Percentiles rank a stretch among this genome's conserved stretches.
phyloP scores from a whole-genome alignment of 1,284 basidiomycete species.

The Trichosporon sp. region DNA sequence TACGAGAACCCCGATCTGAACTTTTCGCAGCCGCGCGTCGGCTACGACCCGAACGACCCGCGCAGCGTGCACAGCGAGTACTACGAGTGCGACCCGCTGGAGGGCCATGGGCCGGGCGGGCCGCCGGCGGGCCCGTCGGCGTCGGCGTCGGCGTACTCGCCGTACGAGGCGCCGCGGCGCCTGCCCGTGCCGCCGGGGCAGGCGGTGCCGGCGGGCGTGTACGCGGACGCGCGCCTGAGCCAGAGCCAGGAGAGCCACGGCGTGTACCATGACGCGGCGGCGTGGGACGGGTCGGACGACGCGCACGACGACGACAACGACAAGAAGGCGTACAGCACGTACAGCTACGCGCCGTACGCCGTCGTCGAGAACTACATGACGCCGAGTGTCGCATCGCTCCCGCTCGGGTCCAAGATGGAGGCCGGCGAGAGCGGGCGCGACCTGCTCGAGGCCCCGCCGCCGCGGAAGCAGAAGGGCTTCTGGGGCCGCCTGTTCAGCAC shows the following conservation, averaged over 20 bases:
- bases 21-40: not conserved
- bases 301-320: not conserved
- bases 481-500: slow-evolving; percentile 21
- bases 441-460: not conserved
- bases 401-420: not conserved
- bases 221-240: not conserved
- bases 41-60: not conserved
- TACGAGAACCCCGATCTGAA: not conserved
- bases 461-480: not conserved
- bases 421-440: not conserved
- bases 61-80: not conserved
- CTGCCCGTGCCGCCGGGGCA: not conserved
- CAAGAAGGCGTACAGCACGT: not conserved
- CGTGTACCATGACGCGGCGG: not conserved
- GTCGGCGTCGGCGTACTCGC: too few species aligned
- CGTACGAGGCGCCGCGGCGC: not conserved
- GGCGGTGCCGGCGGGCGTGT: not conserved
- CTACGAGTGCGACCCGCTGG: not conserved
- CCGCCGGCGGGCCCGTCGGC: not conserved
- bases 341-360: not conserved
- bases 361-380: not conserved
- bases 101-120: not conserved
- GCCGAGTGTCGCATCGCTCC: not conserved
- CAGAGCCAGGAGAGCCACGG: not conserved
- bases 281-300: not conserved